Evolutionary conservation across 129 eudicot genomes (phyloP), one percentile per base, ranked within the genome.

Genomic region (Escallonia rubra): DNA sequence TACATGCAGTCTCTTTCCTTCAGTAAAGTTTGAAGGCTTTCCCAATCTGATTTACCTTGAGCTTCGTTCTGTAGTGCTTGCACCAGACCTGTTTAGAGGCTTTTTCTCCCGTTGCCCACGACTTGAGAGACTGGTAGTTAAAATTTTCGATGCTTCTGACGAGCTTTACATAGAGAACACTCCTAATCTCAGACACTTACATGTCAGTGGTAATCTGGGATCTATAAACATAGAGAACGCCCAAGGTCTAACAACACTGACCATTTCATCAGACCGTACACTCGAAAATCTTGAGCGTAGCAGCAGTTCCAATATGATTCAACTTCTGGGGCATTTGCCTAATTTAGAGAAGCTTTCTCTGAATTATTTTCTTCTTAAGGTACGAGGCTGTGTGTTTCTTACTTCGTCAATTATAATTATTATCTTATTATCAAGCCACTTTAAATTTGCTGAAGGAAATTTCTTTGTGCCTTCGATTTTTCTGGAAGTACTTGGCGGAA

Each of bases 401-500:
- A 23, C 12, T 52, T 8, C 0, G 34, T 41, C 5, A 61, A 43
- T 3, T 3, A 16, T 8, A 59, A 1, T 3, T 16, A 52, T 23
- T 7, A 52, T 52, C n/a, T n/a, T 52, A 52, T 52, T 4, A 7
- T 52, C 1, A 52, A n/a, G 13, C n/a, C 9, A 7, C 4, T 0
- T 8, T 7, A 52, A 52, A 52, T n/a, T 7, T 52, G 57, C n/a
- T 23, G 34, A 23, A 52, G 57, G 3, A 7, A 0, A 52, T 52
- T 4, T 11, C 57, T 52, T 52, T 7, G 9, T 52, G 9, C 12
- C 57, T 52, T 52, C n/a, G 9, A 4, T 11, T 52, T 52, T 11
- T 52, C 15, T 12, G 34, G 2, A 44, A 69, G 74, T 57, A 16
- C 6, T 58, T 57, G 44, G 74, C 65, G 3, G 51, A 38, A 58